Evolutionary conservation across 2,329 filamentous ascomycete species (phyloP).

Genomic region (Sordariomycetes sp.): DNA sequence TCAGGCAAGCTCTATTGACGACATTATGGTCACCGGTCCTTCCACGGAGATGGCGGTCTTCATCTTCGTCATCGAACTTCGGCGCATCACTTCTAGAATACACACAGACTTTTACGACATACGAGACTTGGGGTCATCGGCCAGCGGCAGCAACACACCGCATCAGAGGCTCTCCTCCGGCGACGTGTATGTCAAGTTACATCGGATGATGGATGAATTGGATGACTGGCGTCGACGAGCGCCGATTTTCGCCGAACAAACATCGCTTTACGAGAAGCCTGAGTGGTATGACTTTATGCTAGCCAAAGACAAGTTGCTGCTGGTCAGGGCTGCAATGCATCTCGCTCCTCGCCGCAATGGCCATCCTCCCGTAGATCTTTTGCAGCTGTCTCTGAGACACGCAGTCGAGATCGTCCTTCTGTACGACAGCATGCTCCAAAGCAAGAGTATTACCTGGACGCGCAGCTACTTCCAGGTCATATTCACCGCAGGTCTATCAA

Average conservation of each 20-base stretch:
- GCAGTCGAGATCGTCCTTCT: conserved; percentile 25
- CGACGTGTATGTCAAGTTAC: conserved; percentile 14
- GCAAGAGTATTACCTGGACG: conserved; percentile 28
- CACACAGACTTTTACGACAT: conserved; percentile 20
- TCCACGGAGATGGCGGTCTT: conserved; percentile 20
- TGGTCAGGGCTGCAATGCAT: conserved; percentile 30
- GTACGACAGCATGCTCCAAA: conserved; percentile 25
- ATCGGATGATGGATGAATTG: conserved; percentile 21
- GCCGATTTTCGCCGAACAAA: conserved; percentile 20
- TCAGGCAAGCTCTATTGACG: conserved; percentile 4
- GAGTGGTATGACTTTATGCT: conserved; percentile 34
- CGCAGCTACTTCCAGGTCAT: conserved; percentile 39
- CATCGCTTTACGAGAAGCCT: conserved; percentile 29
- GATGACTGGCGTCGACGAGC: conserved; percentile 22
- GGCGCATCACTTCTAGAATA: conserved; percentile 29
- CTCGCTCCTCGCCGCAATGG: conserved; percentile 22
- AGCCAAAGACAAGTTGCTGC: conserved; percentile 27
- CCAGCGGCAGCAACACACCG: neutral
- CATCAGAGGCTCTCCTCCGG: conserved; percentile 8
- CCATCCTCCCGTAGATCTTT: conserved; percentile 19
- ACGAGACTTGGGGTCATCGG: too few relatives aligned
- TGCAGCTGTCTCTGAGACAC: conserved; percentile 21
- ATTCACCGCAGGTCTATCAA: conserved; percentile 31
- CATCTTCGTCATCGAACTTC: conserved; percentile 24
- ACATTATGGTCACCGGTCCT: neutral